Base-by-base conservation (phyloP, 768 basidiomycete species). In the Phylloporus sp. region DNA sequence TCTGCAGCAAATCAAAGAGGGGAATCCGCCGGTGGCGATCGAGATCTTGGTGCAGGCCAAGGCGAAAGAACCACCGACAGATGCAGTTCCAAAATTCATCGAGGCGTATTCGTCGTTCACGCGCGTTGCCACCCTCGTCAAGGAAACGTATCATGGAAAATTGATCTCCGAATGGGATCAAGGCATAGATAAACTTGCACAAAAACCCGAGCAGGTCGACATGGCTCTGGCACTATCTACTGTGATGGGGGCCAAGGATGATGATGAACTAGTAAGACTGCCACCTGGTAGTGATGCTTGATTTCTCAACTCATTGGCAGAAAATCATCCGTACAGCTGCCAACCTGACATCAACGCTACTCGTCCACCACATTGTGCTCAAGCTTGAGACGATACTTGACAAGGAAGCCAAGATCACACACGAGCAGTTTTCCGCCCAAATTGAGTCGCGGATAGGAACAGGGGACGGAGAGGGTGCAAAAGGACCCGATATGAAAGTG, bases 371-470 rank as follows among this genome's bases (percentile, higher is more conserved):
- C 67, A 88, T 97, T 39, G 86, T 89, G 22, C 78, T 86, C 32
- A 95, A 88, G 68, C 77, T 98, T 59, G 91, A 95, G 69, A 81
- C 83, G 4, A 94, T 97, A 64, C 77, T 98, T 29, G 95, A 99
- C 71, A 84, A 85, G 59, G 93, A 94, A 65, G 84, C 89, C 36
- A 91, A 91, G 67, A 87, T 97, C 27, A 80, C 91, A 0, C 95
- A 99, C 62, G 91, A 94, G 58, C 77, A 82, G 61, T 81, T 97
- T 36, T 82, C 91, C 6, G 79, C 83, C 29, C 84, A 92, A 67
- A 87, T 97, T 43, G 95, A 99, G 71, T 79, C 80, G 10, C 81
- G 93, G 44, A 77, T 97, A 53, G 95, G 95, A 11, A 90, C 86
- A 18, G 89, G 85, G 16, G 67, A 69, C 22, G 67, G 65, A 3